Evolutionary conservation across 2,329 filamentous ascomycete species (phyloP), one percentile per base, ranked within the genome.

Genomic region (Fusarium sulawesiense): DNA sequence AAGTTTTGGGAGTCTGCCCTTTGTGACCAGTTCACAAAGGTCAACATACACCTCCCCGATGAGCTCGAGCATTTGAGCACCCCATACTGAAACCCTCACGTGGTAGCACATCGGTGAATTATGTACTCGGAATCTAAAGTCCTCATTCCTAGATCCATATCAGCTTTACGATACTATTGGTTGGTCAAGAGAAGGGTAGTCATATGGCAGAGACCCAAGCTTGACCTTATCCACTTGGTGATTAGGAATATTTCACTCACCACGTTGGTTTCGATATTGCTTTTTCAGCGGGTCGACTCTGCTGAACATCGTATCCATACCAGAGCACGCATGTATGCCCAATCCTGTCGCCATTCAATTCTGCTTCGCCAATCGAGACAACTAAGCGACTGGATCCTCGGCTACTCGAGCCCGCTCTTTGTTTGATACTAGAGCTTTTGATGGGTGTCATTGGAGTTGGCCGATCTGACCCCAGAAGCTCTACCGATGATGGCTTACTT

Each of bases 81-180:
- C 72, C 73, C 73, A 75, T 29, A 75, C 68, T 6, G 72, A 74
- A 40, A 75, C 50, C 59, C 73, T 69, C 41, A 75, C 58, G 47
- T 75, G 70, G 27, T 73, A 68, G 59, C 59, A 75, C 72, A 75
- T 75, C 41, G 73, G 73, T 46, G 70, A 75, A 58, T 75, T 62
- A 41, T 72, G 66, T 20, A 75, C 66, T 29, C 73, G 55, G 34
- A 75, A 75, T 40, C 68, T 61, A 46, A 75, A 75, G 30, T 75
- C 70, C 34, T 75, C 68, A 40, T 75, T 72, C 73, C 73, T 75
- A 47, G 44, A 59, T 47, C 44, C 63, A 42, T 50, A 45, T 75
- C 47, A 75, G 73, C 32, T 53, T 61, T 37, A 51, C 48, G 47
- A 40, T 60, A 57, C 3, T 40, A 61, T 60, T 64, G 27, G 21